These are phyloP conservation scores for Russula virescens DNA, from an alignment of 768 basidiomycete genomes.

Conservation along the genomic window DNA sequence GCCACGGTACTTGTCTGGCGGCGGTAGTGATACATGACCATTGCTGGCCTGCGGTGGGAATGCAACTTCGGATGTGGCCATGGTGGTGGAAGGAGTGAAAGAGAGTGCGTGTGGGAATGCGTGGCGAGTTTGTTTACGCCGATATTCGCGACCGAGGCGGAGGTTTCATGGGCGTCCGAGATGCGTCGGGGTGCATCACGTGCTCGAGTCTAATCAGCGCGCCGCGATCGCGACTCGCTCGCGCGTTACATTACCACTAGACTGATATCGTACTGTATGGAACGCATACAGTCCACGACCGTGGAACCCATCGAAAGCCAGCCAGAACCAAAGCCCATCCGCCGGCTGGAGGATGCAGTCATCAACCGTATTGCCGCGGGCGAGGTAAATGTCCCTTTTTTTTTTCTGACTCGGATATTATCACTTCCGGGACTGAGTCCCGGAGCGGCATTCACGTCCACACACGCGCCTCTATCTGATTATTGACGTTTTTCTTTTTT, in stretches of 20 bases:
- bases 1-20: slow-evolving; percentile 67
- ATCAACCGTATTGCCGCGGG: slow-evolving; percentile 40
- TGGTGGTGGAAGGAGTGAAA: slow-evolving; percentile 3
- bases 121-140: no score
- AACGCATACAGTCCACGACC: not conserved
- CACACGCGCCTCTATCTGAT: no score
- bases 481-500: no score
- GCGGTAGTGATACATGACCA: not conserved
- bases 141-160: slow-evolving; percentile 10
- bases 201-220: not conserved
- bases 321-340: slow-evolving; percentile 22
- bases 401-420: no score
- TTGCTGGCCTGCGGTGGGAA: not conserved
- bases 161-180: slow-evolving; percentile 4
- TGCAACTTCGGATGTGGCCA: not conserved
- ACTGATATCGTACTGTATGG: not conserved
- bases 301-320: slow-evolving; percentile 3
- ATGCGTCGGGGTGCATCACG: not conserved
- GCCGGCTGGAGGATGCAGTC: slow-evolving; percentile 20
- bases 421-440: no score
- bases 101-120: not conserved
- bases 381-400: slow-evolving; percentile 40
- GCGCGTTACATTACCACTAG: not conserved
- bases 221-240: no score
- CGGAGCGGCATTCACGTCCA: no score